Evolutionary conservation across 2,329 filamentous ascomycete genomes (phyloP).

Genomic region (Fonsecaea monophora): DNA sequence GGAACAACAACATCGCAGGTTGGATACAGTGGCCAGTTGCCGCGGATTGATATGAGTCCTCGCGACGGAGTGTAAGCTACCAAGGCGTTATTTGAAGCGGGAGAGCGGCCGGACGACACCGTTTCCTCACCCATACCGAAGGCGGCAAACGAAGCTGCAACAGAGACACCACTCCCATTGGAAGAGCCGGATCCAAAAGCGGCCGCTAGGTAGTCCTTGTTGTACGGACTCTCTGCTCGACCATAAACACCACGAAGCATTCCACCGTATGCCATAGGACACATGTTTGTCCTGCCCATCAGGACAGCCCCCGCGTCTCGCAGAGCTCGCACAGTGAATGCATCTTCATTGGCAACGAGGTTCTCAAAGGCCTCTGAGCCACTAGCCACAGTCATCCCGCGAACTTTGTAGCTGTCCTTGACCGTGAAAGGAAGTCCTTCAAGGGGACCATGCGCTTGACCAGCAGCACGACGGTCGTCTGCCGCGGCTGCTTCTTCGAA

Average conservation of each 20-base stretch:
- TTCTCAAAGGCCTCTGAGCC: conserved; percentile 63
- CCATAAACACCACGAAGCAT: conserved; percentile 65
- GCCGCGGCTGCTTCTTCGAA: conserved; percentile 58
- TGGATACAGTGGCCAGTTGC: conserved; percentile 63
- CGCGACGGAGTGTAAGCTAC: conserved; percentile 64
- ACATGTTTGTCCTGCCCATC: conserved; percentile 66
- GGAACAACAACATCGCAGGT: conserved; percentile 64
- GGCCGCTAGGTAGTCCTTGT: conserved; percentile 59
- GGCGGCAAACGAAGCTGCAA: conserved; percentile 58
- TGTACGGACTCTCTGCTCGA: conserved; percentile 64
- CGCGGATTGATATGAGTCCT: conserved; percentile 59
- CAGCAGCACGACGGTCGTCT: conserved; percentile 53
- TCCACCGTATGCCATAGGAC: conserved; percentile 65
- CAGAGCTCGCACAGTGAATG: conserved; percentile 57
- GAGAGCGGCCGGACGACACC: conserved; percentile 63
- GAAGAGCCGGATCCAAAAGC: conserved; percentile 66
- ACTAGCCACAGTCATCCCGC: conserved; percentile 60
- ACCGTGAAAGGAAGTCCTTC: conserved; percentile 66
- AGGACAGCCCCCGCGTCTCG: conserved; percentile 59
- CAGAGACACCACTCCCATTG: conserved; percentile 62
- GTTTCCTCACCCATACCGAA: conserved; percentile 65
- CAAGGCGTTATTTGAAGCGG: conserved; percentile 63
- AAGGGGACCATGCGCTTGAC: conserved; percentile 48
- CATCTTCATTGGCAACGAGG: conserved; percentile 60
- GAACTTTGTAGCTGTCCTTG: conserved; percentile 65